These are phyloP conservation scores for Sclerotinia minor DNA, from an alignment of 2,329 filamentous ascomycete species.

Conservation along the genomic window DNA sequence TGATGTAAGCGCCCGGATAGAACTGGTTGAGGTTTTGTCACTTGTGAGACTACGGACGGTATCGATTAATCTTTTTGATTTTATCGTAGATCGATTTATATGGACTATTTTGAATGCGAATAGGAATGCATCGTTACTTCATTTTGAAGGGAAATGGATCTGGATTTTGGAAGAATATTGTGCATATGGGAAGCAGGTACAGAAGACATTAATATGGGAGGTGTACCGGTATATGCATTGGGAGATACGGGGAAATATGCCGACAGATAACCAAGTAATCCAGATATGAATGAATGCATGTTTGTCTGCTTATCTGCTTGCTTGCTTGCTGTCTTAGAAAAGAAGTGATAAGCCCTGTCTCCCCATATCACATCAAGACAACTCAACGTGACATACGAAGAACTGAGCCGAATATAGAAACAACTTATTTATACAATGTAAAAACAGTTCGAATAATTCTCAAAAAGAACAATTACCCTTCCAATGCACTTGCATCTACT, in stretches of 20 bases:
- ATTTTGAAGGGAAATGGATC: neutral
- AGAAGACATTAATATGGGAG: neutral
- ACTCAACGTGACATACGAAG: too few species aligned
- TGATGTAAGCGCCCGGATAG: conserved; percentile 16
- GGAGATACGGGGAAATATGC: neutral
- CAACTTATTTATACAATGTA: too few species aligned
- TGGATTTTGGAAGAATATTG: neutral
- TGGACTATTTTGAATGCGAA: neutral
- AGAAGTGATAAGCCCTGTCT: neutral
- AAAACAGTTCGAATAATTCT: neutral
- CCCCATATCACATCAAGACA: too few species aligned
- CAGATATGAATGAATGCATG: neutral
- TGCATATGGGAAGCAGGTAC: conserved; percentile 12
- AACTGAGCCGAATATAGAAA: too few species aligned
- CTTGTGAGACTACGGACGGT: too few species aligned
- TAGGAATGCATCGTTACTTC: neutral
- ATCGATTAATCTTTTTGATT: neutral
- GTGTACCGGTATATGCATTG: neutral
- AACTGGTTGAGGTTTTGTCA: neutral
- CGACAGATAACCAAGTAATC: neutral
- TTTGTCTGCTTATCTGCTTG: neutral
- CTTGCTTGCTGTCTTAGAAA: neutral
- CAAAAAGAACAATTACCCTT: neutral
- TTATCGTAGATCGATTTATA: neutral
- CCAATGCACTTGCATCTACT: conserved; percentile 7